Base-by-base conservation (phyloP, 139 green algal genomes). In the Asterochloris erici region DNA sequence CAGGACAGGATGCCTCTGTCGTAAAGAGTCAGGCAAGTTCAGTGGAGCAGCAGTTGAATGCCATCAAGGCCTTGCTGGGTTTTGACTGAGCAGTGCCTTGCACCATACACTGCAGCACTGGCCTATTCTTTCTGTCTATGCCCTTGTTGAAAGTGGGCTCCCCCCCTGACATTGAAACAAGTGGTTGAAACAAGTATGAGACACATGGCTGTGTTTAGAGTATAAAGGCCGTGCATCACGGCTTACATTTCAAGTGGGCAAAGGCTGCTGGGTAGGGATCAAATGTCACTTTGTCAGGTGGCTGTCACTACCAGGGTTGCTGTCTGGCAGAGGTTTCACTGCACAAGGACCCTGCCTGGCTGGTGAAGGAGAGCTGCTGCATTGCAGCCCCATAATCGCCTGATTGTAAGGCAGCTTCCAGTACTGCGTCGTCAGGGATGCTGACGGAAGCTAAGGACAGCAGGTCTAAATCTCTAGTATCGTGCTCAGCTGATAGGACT, bases 41-140 rank as follows among this genome's bases (percentile, higher is more conserved):
- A 23, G 82, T 85, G 71, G 82, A 85, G 73, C 82, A 85, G 82
- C 82, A 85, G 60, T 14, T 85, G 14, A 85, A 85, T 84, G 82
- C 82, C 0, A 47, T 85, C 47, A 85, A 85, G 71, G 82, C 76
- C 70, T 61, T 76, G 60, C 73, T 85, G 21, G 82, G 82, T 38
- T 85, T 83, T 28, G 82, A 85, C 47, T 85, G 63, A 82, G 77
- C 17, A 23, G 19, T 26, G 66, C 6, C 66, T 21, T 13, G 19
- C 66, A 71, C 1, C 66, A 9, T 71, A 23, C 17, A 4, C 10
- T 23, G 66, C 17, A 23, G 17, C 19, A 23, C 9, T 26, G 66
- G 66, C 17, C 21, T 21, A 71, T 71, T 4, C 17, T 21, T 23
- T 23, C 66, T 26, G 9, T 71, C 21, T 71, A 9, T 71, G 66